phyloP scores from a whole-genome alignment of 2,329 filamentous ascomycete species.

The Coniochaeta prunicola region DNA sequence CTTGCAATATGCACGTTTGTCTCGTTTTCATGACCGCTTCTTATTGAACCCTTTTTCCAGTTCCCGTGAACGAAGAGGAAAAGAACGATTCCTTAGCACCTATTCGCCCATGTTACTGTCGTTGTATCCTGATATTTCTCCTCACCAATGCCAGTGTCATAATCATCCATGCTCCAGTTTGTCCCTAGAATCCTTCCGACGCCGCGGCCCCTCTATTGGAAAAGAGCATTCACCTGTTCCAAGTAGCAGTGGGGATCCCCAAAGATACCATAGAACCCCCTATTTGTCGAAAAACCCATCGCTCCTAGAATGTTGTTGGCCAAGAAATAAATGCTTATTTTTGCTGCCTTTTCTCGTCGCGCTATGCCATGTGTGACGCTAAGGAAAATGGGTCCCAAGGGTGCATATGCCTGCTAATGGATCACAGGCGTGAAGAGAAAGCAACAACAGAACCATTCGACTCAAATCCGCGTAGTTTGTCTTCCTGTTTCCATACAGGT shows the following conservation, averaged over 20 bases:
- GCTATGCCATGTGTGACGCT: not conserved
- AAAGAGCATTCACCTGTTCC: not conserved
- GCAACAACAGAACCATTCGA: too few species aligned
- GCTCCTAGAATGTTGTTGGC: not conserved
- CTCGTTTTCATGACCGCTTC: slow-evolving; percentile 1
- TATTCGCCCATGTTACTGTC: not conserved
- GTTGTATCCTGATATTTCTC: not conserved
- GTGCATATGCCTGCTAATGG: not conserved
- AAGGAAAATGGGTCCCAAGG: not conserved
- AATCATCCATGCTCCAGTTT: not conserved
- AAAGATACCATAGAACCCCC: not conserved
- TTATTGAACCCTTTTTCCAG: not conserved
- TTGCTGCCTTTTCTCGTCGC: not conserved
- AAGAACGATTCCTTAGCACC: not conserved
- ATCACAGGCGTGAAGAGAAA: not conserved
- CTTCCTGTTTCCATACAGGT: too few species aligned
- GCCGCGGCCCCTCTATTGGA: not conserved
- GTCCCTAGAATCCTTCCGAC: not conserved
- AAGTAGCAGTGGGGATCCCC: not conserved
- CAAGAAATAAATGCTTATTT: not conserved
- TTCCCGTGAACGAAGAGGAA: not conserved
- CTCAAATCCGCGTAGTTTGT: too few species aligned
- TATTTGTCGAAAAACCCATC: not conserved
- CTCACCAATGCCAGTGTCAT: not conserved
- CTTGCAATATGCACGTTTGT: slow-evolving; percentile 3